phyloP scores from a whole-genome alignment of 129 eudicot species.

The Chrysanthemum makinoi region DNA sequence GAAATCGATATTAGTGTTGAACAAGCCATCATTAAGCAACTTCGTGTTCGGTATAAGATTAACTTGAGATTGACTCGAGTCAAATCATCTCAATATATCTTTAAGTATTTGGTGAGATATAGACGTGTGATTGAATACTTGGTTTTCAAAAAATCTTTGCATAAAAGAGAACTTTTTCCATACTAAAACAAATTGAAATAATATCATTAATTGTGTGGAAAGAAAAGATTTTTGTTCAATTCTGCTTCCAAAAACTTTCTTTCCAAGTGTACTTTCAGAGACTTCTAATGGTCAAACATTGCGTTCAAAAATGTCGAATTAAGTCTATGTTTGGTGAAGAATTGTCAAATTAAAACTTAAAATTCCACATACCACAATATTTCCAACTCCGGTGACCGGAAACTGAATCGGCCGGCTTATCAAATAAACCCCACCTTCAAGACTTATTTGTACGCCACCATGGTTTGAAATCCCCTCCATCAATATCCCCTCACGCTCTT shows the following conservation, averaged over 20 bases:
- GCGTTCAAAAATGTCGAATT: conserved; percentile 3
- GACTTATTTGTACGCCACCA: conserved; percentile 70
- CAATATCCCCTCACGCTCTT: conserved; percentile 47
- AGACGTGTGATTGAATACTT: too few relatives aligned
- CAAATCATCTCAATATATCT: too few relatives aligned
- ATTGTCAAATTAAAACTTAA: conserved; percentile 6
- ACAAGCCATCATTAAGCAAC: too few relatives aligned
- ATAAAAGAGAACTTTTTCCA: too few relatives aligned
- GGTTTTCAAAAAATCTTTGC: too few relatives aligned
- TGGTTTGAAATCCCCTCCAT: conserved; percentile 70
- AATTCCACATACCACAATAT: conserved; percentile 51
- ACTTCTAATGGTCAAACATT: conserved; percentile 15
- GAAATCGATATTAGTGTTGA: too few relatives aligned
- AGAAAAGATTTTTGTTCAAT: too few relatives aligned
- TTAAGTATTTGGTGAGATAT: too few relatives aligned
- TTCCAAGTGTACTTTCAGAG: neutral
- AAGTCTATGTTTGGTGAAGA: conserved; percentile 7
- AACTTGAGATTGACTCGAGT: too few relatives aligned
- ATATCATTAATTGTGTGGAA: too few relatives aligned
- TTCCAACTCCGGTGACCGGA: conserved; percentile 65
- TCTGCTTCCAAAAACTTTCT: neutral
- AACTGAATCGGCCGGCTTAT: conserved; percentile 71
- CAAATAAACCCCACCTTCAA: conserved; percentile 79
- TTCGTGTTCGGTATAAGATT: too few relatives aligned
- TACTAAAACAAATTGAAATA: too few relatives aligned